Conservation (phyloP, 2,329 filamentous ascomycete species). For the Xylariales sp. region DNA sequence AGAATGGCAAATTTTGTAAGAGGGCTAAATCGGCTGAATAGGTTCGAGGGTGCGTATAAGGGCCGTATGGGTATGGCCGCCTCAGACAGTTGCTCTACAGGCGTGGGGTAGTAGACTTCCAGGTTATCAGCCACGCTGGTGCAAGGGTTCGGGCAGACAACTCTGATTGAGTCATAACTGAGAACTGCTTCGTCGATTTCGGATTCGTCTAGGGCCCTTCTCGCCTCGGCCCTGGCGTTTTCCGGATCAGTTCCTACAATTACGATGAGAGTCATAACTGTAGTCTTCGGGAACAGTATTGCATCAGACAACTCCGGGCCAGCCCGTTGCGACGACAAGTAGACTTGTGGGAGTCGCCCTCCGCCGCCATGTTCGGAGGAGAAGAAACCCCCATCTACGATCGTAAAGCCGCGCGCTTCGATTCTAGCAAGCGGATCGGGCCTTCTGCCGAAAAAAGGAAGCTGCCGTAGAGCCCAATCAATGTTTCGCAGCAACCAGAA, state of each 20-base stretch:
- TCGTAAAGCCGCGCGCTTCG: slow-evolving; percentile 39
- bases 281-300: slow-evolving; percentile 32
- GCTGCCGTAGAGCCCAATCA: slow-evolving; percentile 27
- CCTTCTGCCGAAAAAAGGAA: slow-evolving; percentile 32
- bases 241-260: slow-evolving; percentile 19
- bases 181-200: slow-evolving; percentile 30
- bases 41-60: slow-evolving; percentile 35
- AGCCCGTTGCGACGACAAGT: slow-evolving; percentile 29
- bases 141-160: slow-evolving; percentile 25
- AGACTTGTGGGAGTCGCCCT: slow-evolving; percentile 43
- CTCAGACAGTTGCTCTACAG: slow-evolving; percentile 27
- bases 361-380: slow-evolving; percentile 38
- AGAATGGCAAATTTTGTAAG: slow-evolving; percentile 41
- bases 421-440: slow-evolving; percentile 26
- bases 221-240: slow-evolving; percentile 30
- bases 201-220: slow-evolving; percentile 25
- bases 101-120: slow-evolving; percentile 37
- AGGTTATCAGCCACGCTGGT: not conserved
- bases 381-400: slow-evolving; percentile 40
- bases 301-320: slow-evolving; percentile 39
- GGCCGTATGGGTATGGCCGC: slow-evolving; percentile 21
- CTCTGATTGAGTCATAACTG: slow-evolving; percentile 35
- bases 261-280: slow-evolving; percentile 40
- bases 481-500: slow-evolving; percentile 41
- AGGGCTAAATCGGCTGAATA: slow-evolving; percentile 35